Percentiles rank a stretch among this genome's conserved stretches.
Conservation (phyloP, 2,329 filamentous ascomycete species). For the Neonectria magnoliae region DNA sequence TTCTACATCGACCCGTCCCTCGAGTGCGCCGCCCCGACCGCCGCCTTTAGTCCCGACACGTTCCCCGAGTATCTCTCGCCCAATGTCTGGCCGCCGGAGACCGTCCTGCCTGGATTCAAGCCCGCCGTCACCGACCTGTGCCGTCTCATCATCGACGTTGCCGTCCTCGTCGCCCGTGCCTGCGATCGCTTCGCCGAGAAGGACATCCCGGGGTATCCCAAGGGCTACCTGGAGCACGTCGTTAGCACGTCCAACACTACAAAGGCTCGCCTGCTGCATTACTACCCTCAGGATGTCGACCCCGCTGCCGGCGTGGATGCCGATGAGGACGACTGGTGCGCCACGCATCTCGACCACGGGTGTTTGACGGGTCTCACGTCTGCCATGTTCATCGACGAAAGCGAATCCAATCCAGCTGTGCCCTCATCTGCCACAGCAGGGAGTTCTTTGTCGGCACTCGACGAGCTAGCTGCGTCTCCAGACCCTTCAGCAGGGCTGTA, state of each 20-base stretch:
- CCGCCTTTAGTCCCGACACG: slow-evolving; percentile 65
- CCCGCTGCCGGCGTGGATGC: slow-evolving; percentile 48
- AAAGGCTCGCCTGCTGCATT: slow-evolving; percentile 92
- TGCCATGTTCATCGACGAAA: slow-evolving; percentile 95
- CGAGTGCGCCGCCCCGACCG: slow-evolving; percentile 69
- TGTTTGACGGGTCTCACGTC: slow-evolving; percentile 94
- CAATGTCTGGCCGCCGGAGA: slow-evolving; percentile 85
- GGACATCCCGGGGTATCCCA: slow-evolving; percentile 80
- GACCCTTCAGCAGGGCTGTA: slow-evolving; percentile 91
- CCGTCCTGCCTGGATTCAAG: slow-evolving; percentile 79
- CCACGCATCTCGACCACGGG: slow-evolving; percentile 89
- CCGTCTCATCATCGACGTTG: slow-evolving; percentile 86
- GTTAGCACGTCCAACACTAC: slow-evolving; percentile 87
- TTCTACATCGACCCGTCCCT: slow-evolving; percentile 75
- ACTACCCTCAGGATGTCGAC: slow-evolving; percentile 74
- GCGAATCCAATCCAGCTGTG: slow-evolving; percentile 50
- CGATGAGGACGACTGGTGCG: slow-evolving; percentile 91
- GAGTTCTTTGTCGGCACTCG: slow-evolving; percentile 60
- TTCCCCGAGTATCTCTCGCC: slow-evolving; percentile 90
- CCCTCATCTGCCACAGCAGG: slow-evolving; percentile 33
- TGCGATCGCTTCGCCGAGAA: slow-evolving; percentile 86
- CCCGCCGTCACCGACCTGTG: slow-evolving; percentile 79
- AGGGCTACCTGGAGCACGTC: slow-evolving; percentile 85
- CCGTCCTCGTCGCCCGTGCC: slow-evolving; percentile 86
- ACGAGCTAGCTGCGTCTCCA: slow-evolving; percentile 79